Evolutionary conservation across 73 alveolate genomes (phyloP), one percentile per base, ranked within the genome.

Genomic region (Paramecium pentaurelia): DNA sequence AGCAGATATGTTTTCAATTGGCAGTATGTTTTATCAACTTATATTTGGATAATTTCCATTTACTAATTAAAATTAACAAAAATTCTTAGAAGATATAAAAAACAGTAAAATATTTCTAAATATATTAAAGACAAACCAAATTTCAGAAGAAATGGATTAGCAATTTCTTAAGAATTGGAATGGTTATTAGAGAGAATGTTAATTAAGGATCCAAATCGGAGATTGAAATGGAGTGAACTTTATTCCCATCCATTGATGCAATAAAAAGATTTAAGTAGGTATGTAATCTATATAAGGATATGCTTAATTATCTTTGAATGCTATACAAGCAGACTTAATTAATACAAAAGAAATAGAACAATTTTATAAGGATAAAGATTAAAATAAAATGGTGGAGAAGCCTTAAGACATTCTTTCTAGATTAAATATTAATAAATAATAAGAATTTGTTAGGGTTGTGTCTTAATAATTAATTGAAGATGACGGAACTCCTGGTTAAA

Each of bases 1-100:
- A 45, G 91, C 75, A 27, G 91, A 80, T 27, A 80, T 80, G 91
- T 80, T 80, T 36, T 80, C 91, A 8, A 25, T 80, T 27, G 91
- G 91, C 11, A 20, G 45, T 20, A 47, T 80, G 34, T 44, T 80
- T 28, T 80, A 80, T 47, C 38, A 80, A 49, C 32, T 80, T 2
- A 27, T 80, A 20, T 44, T 45, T 40, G 91, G 91, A 25, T 12
- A 25, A 32, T 47, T 47, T 3, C 91, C 91, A 42, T 80, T 80
- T 42, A 25, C 28, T 38, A 75, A 36, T 42, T 8, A 34, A 36
- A 36, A 12, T 42, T 32, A 75, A 36, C 16, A 34, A 2, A 36
- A 75, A 3, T 75, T 75, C 10, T 36, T 75, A 0, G 58, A 38
- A 3, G 88, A 75, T n/a, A 38, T 75, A 16, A 75, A 11, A 38